Evolutionary conservation across 164 flowering plant species (phyloP).

Genomic region (Litsea cubeba): DNA sequence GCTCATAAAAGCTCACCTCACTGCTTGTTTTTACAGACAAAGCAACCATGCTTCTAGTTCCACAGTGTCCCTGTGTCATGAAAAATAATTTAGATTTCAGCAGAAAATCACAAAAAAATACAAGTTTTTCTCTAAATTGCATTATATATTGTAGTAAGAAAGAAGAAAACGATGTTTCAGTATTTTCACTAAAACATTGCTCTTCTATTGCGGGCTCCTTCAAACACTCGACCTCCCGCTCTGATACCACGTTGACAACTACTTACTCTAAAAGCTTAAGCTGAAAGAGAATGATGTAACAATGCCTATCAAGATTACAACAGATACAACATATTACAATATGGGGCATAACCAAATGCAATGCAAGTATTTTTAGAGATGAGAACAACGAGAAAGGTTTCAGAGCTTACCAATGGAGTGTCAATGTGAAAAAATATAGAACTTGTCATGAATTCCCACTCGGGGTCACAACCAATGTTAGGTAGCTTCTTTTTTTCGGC

Average conservation of each 20-base stretch:
- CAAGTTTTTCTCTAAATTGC: background rate
- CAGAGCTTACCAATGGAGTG: conserved; percentile 43
- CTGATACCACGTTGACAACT: no score
- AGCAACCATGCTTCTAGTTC: conserved; percentile 65
- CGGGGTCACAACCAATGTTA: conserved; percentile 29
- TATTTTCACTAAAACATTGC: no score
- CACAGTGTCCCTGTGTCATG: conserved; percentile 46
- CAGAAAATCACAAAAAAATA: background rate
- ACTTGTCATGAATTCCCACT: conserved; percentile 45
- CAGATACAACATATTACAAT: no score
- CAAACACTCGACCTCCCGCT: background rate
- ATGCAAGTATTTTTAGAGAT: background rate
- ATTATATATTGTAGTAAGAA: background rate
- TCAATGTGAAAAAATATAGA: conserved; percentile 49
- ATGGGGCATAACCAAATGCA: background rate
- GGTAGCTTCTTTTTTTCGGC: conserved; percentile 44
- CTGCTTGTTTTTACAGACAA: conserved; percentile 36
- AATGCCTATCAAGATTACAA: background rate
- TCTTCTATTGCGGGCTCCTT: no score
- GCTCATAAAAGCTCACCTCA: conserved; percentile 59
- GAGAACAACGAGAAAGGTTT: background rate
- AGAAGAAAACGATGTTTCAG: background rate
- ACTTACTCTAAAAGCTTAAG: no score
- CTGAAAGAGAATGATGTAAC: no score
- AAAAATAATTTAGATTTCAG: background rate